Percentiles rank a stretch among this genome's conserved stretches.
These are phyloP conservation scores for Lecanicillium sp. DNA, from an alignment of 2,329 filamentous ascomycete species.

Conservation along the genomic window DNA sequence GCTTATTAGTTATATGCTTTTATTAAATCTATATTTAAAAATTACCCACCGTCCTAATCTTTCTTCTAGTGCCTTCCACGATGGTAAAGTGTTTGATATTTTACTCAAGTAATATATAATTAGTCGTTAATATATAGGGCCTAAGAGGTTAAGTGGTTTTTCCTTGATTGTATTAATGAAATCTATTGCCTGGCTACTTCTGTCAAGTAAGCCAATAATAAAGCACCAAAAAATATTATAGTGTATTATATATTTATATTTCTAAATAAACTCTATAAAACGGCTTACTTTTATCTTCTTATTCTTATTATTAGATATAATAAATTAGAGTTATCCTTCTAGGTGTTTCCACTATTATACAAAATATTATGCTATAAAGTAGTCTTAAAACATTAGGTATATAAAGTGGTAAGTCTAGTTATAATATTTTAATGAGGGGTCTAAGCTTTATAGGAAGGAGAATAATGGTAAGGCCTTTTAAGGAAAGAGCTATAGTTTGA, in stretches of 20 bases:
- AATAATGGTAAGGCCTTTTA: slow-evolving; percentile 19
- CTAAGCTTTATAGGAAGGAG: slow-evolving; percentile 33
- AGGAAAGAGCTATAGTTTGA: slow-evolving; percentile 9
- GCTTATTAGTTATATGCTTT: slow-evolving; percentile 8
- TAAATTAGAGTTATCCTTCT: slow-evolving; percentile 16
- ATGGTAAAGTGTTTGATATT: slow-evolving; percentile 14
- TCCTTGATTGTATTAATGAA: slow-evolving; percentile 28
- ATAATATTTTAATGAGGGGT: slow-evolving; percentile 16
- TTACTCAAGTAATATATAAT: slow-evolving; percentile 34
- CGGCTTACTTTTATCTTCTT: background rate
- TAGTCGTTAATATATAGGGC: slow-evolving; percentile 31
- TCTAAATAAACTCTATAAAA: slow-evolving; percentile 23
- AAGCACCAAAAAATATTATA: slow-evolving; percentile 39
- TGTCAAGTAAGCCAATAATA: slow-evolving; percentile 32
- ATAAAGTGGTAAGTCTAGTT: slow-evolving; percentile 32
- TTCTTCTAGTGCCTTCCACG: slow-evolving; percentile 15
- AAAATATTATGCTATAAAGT: slow-evolving; percentile 36
- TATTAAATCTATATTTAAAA: slow-evolving; percentile 19
- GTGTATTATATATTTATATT: slow-evolving; percentile 32
- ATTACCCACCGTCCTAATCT: slow-evolving; percentile 18
- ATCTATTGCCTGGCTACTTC: slow-evolving; percentile 5
- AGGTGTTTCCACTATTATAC: slow-evolving; percentile 24
- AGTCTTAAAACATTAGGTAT: slow-evolving; percentile 38
- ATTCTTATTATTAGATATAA: slow-evolving; percentile 10
- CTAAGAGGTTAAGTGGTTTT: slow-evolving; percentile 30